Evolutionary conservation across 768 basidiomycete genomes (phyloP), one percentile per base, ranked within the genome.

Genomic region (Calocybe cyanea): DNA sequence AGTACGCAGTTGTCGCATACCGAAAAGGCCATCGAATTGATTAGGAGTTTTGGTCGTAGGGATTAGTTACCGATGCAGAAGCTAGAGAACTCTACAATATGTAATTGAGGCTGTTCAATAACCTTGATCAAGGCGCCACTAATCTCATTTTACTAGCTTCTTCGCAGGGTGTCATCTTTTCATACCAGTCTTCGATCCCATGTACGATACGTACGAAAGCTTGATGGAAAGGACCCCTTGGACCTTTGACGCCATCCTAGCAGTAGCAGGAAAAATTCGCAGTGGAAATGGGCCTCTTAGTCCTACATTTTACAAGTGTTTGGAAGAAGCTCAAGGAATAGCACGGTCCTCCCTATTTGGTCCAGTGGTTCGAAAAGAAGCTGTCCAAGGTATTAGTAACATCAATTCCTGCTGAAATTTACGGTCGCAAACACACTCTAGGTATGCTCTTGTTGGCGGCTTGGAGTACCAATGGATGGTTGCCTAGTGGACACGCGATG

Each of bases 81-180:
- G 93, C 91, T 45, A 78, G 90, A 57, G 90, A 92, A 63, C 76
- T 96, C 44, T 93, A 87, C 72, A 86, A 92, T 70, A 92, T 94
- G 87, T 92, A 67, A 78, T 56, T 42, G 60, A 53, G 57, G 56
- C 60, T 28, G 5, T 28, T 54, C 54, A 58, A 59, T 41, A 57
- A 52, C 57, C 59, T 58, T 58, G 48, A 50, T 31, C 45, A 35
- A n/a, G 34, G 6, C 62, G 63, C 64, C 67, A 58, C 63, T 63
- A 63, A 62, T 61, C 55, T 62, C 65, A 61, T 55, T 46, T 23
- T 46, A 60, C 60, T 72, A 92, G 90, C 60, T 97, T 95, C 75
- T 95, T 95, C 72, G 85, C 88, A 47, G 93, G 93, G 39, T 96
- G 92, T 68, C 89, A 96, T 71, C 78, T 93, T 62, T 97, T 96